These are phyloP conservation scores for Ophiostoma sp. DNA, from an alignment of 2,329 filamentous ascomycete species.

Conservation along the genomic window DNA sequence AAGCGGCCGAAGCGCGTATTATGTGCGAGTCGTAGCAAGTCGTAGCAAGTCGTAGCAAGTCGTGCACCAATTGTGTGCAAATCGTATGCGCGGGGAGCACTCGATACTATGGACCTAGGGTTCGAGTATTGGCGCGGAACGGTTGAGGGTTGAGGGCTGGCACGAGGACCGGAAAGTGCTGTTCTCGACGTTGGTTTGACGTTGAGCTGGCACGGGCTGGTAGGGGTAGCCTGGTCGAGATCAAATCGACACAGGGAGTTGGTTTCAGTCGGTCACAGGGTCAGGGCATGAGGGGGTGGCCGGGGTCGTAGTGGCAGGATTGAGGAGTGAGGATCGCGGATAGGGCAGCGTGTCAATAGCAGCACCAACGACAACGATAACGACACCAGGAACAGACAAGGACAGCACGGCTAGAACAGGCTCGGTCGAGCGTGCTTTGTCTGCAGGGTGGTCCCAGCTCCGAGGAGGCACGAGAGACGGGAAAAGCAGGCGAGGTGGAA, in stretches of 20 bases:
- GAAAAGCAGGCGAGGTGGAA: neutral
- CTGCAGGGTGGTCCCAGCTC: neutral
- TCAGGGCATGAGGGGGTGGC: neutral
- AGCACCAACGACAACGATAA: too few species aligned
- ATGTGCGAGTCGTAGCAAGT: neutral
- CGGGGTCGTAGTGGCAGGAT: neutral
- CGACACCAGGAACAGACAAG: neutral
- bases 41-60: neutral
- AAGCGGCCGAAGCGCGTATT: neutral
- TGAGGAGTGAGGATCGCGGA: neutral
- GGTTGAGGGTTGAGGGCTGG: too few species aligned
- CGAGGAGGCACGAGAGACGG: neutral
- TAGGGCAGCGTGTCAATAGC: too few species aligned
- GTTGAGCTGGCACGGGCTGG: neutral
- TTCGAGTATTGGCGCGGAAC: too few species aligned
- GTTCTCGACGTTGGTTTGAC: too few species aligned
- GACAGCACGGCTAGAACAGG: neutral
- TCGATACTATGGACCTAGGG: neutral
- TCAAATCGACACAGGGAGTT: neutral
- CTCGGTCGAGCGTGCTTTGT: neutral
- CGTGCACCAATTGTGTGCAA: neutral
- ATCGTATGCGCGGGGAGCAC: neutral
- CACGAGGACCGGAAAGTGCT: neutral
- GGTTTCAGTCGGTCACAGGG: neutral
- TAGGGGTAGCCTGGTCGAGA: neutral